phyloP scores from a whole-genome alignment of 2,329 filamentous ascomycete species.

The Pyrenochaeta sp. region DNA sequence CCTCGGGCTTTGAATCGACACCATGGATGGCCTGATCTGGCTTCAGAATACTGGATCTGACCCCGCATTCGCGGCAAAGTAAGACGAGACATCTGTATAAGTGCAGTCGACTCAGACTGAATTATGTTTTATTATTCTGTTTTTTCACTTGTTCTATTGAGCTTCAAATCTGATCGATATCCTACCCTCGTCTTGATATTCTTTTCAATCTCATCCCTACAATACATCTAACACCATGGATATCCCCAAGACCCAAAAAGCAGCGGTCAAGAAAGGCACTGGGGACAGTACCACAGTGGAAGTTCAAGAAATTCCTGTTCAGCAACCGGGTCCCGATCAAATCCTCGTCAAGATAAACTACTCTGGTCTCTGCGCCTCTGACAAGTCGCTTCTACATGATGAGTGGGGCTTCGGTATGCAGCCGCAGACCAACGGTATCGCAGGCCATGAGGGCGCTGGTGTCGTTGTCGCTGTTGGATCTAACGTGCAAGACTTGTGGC shows the following conservation, averaged over 20 bases:
- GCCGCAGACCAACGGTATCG: conserved; percentile 59
- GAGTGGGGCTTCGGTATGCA: conserved; percentile 46
- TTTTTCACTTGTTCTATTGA: not conserved
- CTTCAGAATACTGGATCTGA: not conserved
- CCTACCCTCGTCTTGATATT: too few relatives aligned
- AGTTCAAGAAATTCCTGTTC: conserved; percentile 42
- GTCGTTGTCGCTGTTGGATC: conserved; percentile 75
- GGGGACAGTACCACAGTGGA: conserved; percentile 28
- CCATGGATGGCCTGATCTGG: not conserved
- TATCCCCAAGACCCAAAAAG: conserved; percentile 45
- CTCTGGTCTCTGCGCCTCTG: conserved; percentile 66
- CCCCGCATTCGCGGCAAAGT: not conserved
- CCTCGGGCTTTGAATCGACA: not conserved
- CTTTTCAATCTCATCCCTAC: not conserved
- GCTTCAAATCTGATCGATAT: not conserved
- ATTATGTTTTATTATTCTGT: not conserved
- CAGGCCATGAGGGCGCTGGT: conserved; percentile 79
- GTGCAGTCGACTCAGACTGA: not conserved
- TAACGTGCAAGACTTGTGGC: conserved; percentile 70
- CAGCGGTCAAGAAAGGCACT: conserved; percentile 46
- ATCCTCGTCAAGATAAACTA: conserved; percentile 65
- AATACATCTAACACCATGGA: conserved; percentile 24
- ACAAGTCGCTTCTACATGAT: conserved; percentile 52
- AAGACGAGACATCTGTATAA: not conserved
- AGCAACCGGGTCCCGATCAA: conserved; percentile 58